These are phyloP conservation scores for Eleusine indica DNA, from an alignment of 176 grass and related monocot genomes.

Conservation along the genomic window DNA sequence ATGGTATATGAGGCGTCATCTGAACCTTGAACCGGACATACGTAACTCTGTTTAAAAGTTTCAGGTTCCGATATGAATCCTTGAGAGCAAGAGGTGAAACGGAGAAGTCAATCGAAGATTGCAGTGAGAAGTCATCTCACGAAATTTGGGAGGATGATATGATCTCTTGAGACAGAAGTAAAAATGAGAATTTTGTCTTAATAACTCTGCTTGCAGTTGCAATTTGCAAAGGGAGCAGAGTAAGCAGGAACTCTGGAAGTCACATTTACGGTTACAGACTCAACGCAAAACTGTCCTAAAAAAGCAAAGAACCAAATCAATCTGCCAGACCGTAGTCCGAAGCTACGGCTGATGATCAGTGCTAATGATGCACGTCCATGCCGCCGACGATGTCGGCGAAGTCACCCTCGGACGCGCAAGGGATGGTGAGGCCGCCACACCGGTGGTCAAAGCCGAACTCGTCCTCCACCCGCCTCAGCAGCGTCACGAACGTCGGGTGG, in stretches of 20 bases:
- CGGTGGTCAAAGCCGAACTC: constrained; percentile 70
- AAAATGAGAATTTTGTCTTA: background rate
- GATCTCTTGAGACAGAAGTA: background rate
- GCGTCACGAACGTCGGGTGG: constrained; percentile 55
- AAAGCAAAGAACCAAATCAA: background rate
- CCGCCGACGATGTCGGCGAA: constrained; percentile 35
- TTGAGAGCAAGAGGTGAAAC: too few relatives aligned
- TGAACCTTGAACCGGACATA: too few relatives aligned
- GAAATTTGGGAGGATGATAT: too few relatives aligned
- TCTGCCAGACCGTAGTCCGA: background rate
- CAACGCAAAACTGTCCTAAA: background rate
- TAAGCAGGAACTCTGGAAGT: too few relatives aligned
- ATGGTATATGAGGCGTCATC: too few relatives aligned
- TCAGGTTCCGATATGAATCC: too few relatives aligned
- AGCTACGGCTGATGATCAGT: background rate
- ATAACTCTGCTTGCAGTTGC: background rate
- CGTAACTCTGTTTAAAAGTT: too few relatives aligned
- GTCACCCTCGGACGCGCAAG: constrained; percentile 40
- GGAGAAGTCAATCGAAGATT: too few relatives aligned
- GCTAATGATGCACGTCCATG: background rate
- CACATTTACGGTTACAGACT: too few relatives aligned
- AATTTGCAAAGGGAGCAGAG: too few relatives aligned
- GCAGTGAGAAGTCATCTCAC: too few relatives aligned
- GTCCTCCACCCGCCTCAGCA: constrained; percentile 57
- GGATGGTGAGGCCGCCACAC: constrained; percentile 53